These are phyloP conservation scores for Penicillium angulare DNA, from an alignment of 495 filamentous ascomycete species.

Conservation along the genomic window DNA sequence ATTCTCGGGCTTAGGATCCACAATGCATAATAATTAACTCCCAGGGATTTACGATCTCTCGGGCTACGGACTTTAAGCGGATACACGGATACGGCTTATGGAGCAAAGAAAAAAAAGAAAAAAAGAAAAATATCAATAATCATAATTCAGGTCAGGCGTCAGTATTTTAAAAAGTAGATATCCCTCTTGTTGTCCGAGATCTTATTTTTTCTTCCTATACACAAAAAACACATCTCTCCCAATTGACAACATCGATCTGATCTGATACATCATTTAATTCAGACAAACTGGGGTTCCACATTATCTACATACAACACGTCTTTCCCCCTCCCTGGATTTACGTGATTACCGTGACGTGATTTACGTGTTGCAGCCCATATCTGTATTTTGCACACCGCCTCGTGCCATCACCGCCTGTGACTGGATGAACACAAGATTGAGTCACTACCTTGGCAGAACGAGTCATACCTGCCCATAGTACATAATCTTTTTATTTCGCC, in stretches of 20 bases:
- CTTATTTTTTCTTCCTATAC: background rate
- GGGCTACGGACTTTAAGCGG: slow-evolving; percentile 7
- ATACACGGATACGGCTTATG: background rate
- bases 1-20: background rate
- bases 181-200: background rate
- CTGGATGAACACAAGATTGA: slow-evolving; percentile 30
- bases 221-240: background rate
- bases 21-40: background rate
- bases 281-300: background rate
- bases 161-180: background rate
- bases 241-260: background rate
- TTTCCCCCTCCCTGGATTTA: background rate
- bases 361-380: background rate
- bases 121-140: slow-evolving; percentile 5
- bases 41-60: no score
- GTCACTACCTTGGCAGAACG: slow-evolving; percentile 33
- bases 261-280: no score
- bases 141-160: background rate
- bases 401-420: slow-evolving; percentile 9
- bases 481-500: slow-evolving; percentile 27
- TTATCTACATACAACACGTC: background rate
- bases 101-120: slow-evolving; percentile 1
- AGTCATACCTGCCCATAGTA: slow-evolving; percentile 25
- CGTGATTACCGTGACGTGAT: background rate
- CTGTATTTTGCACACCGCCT: slow-evolving; percentile 26